phyloP scores from a whole-genome alignment of 176 grass and related monocot species.

The Hordeum marinum region DNA sequence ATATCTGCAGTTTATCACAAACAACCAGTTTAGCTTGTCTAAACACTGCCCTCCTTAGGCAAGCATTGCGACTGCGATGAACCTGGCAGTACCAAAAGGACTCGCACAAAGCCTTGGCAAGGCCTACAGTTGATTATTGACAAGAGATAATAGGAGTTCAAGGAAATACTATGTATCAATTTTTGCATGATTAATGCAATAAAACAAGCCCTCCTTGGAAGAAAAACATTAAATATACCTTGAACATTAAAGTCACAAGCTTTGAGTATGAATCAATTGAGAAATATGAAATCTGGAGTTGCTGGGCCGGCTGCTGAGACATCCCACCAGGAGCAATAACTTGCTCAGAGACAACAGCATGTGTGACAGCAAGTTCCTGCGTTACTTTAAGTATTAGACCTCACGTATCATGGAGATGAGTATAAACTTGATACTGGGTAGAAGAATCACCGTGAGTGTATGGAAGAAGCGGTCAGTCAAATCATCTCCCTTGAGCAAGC shows the following conservation, averaged over 20 bases:
- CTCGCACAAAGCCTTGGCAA: background rate
- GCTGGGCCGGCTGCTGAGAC: conserved; percentile 42
- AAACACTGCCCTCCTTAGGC: no score
- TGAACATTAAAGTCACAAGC: conserved; percentile 67
- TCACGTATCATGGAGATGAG: conserved; percentile 5
- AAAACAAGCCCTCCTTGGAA: background rate
- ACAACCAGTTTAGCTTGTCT: no score
- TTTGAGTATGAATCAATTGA: conserved; percentile 88
- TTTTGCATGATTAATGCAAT: background rate
- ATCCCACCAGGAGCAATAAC: conserved; percentile 33
- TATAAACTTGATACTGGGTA: conserved; percentile 14
- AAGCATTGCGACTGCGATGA: background rate
- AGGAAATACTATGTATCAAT: background rate
- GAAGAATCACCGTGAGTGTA: conserved; percentile 49
- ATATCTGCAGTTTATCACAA: no score
- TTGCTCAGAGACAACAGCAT: conserved; percentile 66
- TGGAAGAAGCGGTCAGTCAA: conserved; percentile 79
- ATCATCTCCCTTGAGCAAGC: conserved; percentile 90
- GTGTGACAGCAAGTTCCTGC: conserved; percentile 72
- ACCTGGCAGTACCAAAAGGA: background rate
- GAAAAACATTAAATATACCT: conserved; percentile 48
- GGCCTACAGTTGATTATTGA: background rate
- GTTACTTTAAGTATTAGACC: conserved; percentile 20
- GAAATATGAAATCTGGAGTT: conserved; percentile 71
- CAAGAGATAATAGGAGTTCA: background rate